Base-by-base conservation (phyloP, 768 basidiomycete genomes). In the Tephrocybe sp. region DNA sequence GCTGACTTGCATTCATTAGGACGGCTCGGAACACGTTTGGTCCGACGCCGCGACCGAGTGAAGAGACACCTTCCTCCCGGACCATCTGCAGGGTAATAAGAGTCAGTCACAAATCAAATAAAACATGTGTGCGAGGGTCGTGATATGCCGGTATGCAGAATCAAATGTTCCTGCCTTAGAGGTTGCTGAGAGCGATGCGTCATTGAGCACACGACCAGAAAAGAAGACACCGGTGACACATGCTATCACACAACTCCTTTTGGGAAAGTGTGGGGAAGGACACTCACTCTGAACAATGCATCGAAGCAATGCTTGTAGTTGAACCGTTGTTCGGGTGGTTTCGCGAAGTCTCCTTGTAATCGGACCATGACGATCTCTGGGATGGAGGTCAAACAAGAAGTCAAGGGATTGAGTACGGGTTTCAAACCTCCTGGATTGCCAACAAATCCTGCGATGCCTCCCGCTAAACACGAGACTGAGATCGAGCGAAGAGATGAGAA, bases 271-370 rank as follows among this genome's bases (percentile, higher is more conserved):
- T 24, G 50, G 53, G 51, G 49, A 33, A 46, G 15, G 45, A 23
- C 4, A 79, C 87, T 69, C 65, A 92, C 90, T 47, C 91, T 74
- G 72, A 84, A 90, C 12, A 96, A 73, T 0, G 92, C 93, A 71
- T 95, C 92, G 48, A 95, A 82, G 58, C 86, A 89, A 66, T 95
- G 79, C 72, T 90, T 90, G 67, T 96, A 96, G 61, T 91, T 90
- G 73, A 93, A 88, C 38, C 90, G 78, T 67, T 91, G 90, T 71
- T 91, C 90, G 8, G 86, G 84, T 1, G 90, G 81, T 65, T 94
- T 95, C 5, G 90, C 92, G 60, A 90, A 86, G 69, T 96, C 93
- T 32, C 88, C 92, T 69, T 95, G 93, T 54, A 96, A 76, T 48
- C 93, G 86, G 37, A 94, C 86, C 86, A 90, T 89, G 30, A 88